A percentile compares a stretch with the other conserved stretches of the same genome.
Conservation (phyloP, 1,284 basidiomycete species). For the Ustilago hordei region DNA sequence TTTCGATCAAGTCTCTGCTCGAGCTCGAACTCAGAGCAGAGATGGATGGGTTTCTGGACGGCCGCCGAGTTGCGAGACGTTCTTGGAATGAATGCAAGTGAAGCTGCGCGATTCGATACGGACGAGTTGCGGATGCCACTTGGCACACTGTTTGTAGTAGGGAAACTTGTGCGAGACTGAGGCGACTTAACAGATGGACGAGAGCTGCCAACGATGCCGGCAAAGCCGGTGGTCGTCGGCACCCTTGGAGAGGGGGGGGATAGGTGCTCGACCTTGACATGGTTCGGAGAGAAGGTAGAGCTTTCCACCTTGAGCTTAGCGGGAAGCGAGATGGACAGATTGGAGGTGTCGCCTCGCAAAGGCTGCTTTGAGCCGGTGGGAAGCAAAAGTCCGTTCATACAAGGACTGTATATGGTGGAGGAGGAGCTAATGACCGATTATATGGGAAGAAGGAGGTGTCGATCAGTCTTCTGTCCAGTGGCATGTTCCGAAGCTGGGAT, state of each 20-base stretch:
- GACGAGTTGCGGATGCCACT: conserved; percentile 7
- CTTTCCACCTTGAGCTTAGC: conserved; percentile 26
- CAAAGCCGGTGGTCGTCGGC: conserved; percentile 9
- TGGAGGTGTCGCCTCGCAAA: conserved; percentile 32
- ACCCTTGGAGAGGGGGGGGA: conserved; percentile 8
- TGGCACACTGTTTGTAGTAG: conserved; percentile 2
- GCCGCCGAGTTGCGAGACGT: conserved; percentile 39
- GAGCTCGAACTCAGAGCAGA: conserved; percentile 50
- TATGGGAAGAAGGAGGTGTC: conserved; percentile 20
- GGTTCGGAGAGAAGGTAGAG: conserved; percentile 3
- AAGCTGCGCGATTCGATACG: conserved; percentile 19
- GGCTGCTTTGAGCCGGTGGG: conserved; percentile 50
- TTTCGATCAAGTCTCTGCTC: conserved; percentile 52
- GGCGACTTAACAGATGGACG: conserved; percentile 12
- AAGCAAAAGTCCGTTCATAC: conserved; percentile 51
- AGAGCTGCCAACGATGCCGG: background rate
- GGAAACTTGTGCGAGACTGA: conserved; percentile 7
- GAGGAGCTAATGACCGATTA: conserved; percentile 3
- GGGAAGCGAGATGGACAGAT: conserved; percentile 27
- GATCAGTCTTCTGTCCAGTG: conserved; percentile 35
- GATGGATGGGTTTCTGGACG: conserved; percentile 43
- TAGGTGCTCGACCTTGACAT: conserved; percentile 26
- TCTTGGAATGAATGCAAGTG: conserved; percentile 47
- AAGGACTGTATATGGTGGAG: background rate
- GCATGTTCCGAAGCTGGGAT: conserved; percentile 34